Percentiles rank a stretch among this genome's conserved stretches.
These are phyloP conservation scores for Acer yangbiense DNA, from an alignment of 345 rosid species.

Conservation along the genomic window DNA sequence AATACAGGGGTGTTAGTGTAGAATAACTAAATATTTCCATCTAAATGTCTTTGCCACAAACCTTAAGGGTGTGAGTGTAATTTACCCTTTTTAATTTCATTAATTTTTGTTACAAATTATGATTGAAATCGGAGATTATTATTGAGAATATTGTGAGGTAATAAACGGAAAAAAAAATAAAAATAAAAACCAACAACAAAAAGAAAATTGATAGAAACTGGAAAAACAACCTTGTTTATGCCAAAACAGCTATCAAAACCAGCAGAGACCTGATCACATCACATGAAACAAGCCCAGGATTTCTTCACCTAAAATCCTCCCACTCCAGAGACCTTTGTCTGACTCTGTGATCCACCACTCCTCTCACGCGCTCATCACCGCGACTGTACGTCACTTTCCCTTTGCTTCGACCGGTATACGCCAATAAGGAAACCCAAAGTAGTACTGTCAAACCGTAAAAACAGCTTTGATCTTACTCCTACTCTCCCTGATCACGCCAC, in stretches of 20 bases:
- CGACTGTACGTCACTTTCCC: not conserved
- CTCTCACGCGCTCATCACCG: conserved; percentile 24
- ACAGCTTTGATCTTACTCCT: not conserved
- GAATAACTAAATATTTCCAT: too few relatives aligned
- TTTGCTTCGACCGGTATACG: not conserved
- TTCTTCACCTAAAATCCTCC: conserved; percentile 21
- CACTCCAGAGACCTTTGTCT: conserved; percentile 5
- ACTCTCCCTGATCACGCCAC: conserved; percentile 19
- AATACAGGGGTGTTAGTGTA: too few relatives aligned
- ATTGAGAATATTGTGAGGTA: not conserved
- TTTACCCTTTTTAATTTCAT: too few relatives aligned
- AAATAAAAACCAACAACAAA: too few relatives aligned
- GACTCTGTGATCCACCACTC: not conserved
- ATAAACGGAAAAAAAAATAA: too few relatives aligned
- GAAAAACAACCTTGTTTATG: conserved; percentile 3
- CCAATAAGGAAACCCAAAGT: not conserved
- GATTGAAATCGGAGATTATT: not conserved
- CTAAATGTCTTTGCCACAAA: too few relatives aligned
- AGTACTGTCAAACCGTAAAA: conserved; percentile 15
- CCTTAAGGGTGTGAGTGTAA: too few relatives aligned
- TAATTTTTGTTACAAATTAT: not conserved
- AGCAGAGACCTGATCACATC: not conserved
- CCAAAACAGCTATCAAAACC: not conserved
- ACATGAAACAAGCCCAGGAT: conserved; percentile 14
- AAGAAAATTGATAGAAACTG: not conserved